Conservation (phyloP, 2,329 filamentous ascomycete genomes). For the Claviceps sp. region DNA sequence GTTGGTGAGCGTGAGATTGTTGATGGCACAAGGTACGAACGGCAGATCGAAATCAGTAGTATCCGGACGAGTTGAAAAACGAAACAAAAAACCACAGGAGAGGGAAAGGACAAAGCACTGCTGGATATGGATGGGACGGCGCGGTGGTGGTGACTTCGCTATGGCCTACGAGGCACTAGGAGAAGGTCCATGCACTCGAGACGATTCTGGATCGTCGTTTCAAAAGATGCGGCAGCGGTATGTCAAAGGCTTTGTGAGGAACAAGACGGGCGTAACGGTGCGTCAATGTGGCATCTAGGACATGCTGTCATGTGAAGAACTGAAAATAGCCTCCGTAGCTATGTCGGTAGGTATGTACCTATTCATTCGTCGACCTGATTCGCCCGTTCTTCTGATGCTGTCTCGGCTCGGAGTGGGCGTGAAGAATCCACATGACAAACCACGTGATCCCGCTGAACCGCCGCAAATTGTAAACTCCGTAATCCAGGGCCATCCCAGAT, state of each 20-base stretch:
- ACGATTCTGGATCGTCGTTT: constrained; percentile 8
- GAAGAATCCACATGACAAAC: no score
- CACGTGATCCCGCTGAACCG: no score
- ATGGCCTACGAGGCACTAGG: neutral
- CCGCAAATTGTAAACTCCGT: no score
- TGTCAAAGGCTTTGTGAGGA: neutral
- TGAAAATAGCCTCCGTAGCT: no score
- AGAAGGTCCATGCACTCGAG: constrained; percentile 5
- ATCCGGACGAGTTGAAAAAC: neutral
- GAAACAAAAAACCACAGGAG: neutral
- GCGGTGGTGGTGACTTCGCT: neutral
- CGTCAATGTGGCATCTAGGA: neutral
- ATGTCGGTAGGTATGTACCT: no score
- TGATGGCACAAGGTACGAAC: no score
- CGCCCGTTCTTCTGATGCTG: no score
- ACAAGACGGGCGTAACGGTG: neutral
- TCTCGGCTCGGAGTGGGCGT: no score
- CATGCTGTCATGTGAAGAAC: neutral
- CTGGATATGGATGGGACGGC: neutral
- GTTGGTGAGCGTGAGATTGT: no score
- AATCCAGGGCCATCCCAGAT: no score
- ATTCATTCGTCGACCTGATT: no score
- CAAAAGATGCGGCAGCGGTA: constrained; percentile 2
- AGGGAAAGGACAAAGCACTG: neutral
- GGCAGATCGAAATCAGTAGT: no score